Percentiles rank a stretch among this genome's conserved stretches.
Conservation (phyloP, 257 asterid genomes). For the Agastache rugosa region DNA sequence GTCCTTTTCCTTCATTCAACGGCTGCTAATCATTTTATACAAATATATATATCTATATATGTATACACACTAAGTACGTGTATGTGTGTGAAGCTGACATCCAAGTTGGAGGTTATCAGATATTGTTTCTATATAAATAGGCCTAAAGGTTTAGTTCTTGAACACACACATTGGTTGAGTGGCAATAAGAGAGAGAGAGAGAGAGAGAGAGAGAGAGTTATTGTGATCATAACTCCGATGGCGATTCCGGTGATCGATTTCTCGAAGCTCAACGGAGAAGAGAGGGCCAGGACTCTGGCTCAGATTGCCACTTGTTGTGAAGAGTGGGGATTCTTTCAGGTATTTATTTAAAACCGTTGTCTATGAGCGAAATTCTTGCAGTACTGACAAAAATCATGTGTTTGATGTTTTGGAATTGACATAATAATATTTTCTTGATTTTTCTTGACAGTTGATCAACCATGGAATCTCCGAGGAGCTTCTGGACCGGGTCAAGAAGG, state of each 20-base stretch:
- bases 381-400: no score
- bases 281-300: slow-evolving; percentile 67
- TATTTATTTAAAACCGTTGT: slow-evolving; percentile 8
- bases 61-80: not conserved
- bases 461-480: slow-evolving; percentile 82
- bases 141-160: slow-evolving; percentile 27
- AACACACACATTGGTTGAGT: slow-evolving; percentile 37
- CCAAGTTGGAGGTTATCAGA: slow-evolving; percentile 42
- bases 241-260: slow-evolving; percentile 88
- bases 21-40: slow-evolving; percentile 38
- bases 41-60: no score
- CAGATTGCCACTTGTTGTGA: slow-evolving; percentile 71
- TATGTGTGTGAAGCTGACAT: slow-evolving; percentile 43
- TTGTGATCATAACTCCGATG: slow-evolving; percentile 44
- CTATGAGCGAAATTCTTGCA: no score
- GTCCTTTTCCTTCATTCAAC: slow-evolving; percentile 53
- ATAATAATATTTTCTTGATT: not conserved
- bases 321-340: slow-evolving; percentile 98
- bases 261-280: slow-evolving; percentile 76
- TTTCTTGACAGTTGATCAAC: slow-evolving; percentile 57
- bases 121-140: slow-evolving; percentile 52
- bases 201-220: not conserved
- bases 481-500: slow-evolving; percentile 75
- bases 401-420: not conserved
- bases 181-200: not conserved